Evolutionary conservation across 768 basidiomycete species (phyloP).

Genomic region (Xerocomellus chrysenteron): DNA sequence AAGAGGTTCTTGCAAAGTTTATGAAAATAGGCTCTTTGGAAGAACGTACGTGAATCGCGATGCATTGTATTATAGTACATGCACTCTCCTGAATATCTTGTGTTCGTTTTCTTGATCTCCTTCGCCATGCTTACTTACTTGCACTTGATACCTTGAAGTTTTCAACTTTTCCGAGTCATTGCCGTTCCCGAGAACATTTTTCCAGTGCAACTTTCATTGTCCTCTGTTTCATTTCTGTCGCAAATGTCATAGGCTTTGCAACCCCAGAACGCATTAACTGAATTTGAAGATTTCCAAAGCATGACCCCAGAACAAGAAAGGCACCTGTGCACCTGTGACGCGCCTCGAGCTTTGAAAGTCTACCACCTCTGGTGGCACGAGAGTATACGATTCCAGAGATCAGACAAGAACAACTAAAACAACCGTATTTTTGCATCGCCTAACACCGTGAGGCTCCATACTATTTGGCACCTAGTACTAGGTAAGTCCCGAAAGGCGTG

Average conservation of each 20-base stretch:
- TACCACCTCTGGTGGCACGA: background rate
- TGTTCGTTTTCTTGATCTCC: background rate
- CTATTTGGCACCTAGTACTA: background rate
- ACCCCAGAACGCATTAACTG: background rate
- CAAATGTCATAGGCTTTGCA: background rate
- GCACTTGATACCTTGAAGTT: background rate
- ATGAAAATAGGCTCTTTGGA: constrained; percentile 77
- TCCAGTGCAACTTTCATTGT: background rate
- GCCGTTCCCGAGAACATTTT: background rate
- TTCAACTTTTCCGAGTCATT: background rate
- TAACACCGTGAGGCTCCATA: background rate
- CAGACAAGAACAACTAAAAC: background rate
- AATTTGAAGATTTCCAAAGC: background rate
- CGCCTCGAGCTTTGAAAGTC: background rate
- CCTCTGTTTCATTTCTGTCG: background rate
- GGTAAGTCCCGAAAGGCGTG: background rate
- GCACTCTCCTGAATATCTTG: background rate
- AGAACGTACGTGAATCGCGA: constrained; percentile 34
- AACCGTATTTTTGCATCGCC: too few species aligned
- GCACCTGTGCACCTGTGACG: too few species aligned
- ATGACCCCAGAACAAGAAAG: background rate
- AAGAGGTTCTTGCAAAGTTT: constrained; percentile 83
- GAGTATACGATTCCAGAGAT: background rate
- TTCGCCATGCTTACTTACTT: background rate
- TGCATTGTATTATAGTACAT: background rate